These are phyloP conservation scores for Globisporangium uncinulatum DNA, from an alignment of 352 stramenopile species.

Conservation along the genomic window DNA sequence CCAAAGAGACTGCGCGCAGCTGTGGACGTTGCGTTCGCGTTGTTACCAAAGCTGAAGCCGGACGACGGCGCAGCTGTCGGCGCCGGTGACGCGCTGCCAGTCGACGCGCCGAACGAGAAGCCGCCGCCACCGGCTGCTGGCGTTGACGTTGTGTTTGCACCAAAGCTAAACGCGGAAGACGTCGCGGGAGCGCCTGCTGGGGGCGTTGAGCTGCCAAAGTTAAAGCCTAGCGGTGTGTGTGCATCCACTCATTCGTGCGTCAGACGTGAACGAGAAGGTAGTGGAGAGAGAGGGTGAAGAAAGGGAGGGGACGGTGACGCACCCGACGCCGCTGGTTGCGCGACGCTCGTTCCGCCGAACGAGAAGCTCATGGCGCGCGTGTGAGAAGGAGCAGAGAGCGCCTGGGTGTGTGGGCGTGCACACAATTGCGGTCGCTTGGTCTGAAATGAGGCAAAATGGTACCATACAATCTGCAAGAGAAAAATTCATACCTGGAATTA, in stretches of 20 bases:
- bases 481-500: not conserved
- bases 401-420: not conserved
- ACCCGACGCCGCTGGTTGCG: constrained; percentile 23
- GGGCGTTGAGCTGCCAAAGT: constrained; percentile 26
- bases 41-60: constrained; percentile 10
- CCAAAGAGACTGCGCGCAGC: constrained; percentile 22
- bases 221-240: constrained; percentile 24
- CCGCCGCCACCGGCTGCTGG: constrained; percentile 9
- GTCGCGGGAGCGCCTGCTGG: constrained; percentile 4
- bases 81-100: constrained; percentile 10
- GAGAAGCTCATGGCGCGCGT: constrained; percentile 23
- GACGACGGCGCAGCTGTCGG: constrained; percentile 5
- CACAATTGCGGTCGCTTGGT: not conserved
- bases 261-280: not conserved
- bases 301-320: constrained; percentile 1
- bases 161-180: constrained; percentile 17
- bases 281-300: too few species aligned
- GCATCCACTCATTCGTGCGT: too few species aligned
- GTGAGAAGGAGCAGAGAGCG: not conserved
- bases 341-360: constrained; percentile 23
- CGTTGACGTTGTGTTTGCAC: constrained; percentile 11
- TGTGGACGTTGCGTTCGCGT: not conserved
- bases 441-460: too few species aligned
- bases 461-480: too few species aligned
- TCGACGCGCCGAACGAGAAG: constrained; percentile 26